Base-by-base conservation (phyloP, 2,329 filamentous ascomycete genomes). In the Colletotrichum sp. region DNA sequence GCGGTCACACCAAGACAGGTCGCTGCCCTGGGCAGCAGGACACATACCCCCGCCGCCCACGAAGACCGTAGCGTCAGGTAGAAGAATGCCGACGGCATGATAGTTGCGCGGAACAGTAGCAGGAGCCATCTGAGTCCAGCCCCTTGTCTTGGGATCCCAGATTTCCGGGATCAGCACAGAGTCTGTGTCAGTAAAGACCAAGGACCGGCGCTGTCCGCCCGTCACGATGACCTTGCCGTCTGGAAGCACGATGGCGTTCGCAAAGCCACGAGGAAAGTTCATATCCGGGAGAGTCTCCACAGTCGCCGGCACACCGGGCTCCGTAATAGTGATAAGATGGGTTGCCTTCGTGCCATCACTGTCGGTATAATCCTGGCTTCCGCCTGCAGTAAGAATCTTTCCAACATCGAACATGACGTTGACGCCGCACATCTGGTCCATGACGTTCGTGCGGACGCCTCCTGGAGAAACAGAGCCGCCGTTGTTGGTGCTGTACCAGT, bases 321-420 rank as follows among this genome's bases (percentile, higher is more conserved):
- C 81, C 3, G 80, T 83, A 30, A 92, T 82, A 0, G 88, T 90
- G 48, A 90, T 87, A 74, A 91, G 77, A 78, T 89, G 86, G 0
- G 89, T 87, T 73, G 85, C 85, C 8, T 81, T 82, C 0, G 85
- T 86, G 1, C 87, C 86, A 5, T 81, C 74, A 15, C 82, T 82
- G 64, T 85, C 77, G 32, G 87, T 82, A 77, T 91, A 91, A 36
- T 83, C 82, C 0, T 85, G 82, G 1, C 87, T 81, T 8, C 90
- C 90, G 8, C 91, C 90, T 13, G 86, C 82, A 0, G 88, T 87
- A 3, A 92, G 82, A 34, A 92, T 91, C 80, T 91, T 90, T 34
- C 90, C 90, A 1, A 86, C 89, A 77, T 92, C 90, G 77, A 88
- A 92, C 89, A 92, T 91, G 74, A 90, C 85, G 5, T 87, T 86